These are phyloP conservation scores for Elaeagnus macrophylla DNA, from an alignment of 306 rosid species.

Conservation along the genomic window DNA sequence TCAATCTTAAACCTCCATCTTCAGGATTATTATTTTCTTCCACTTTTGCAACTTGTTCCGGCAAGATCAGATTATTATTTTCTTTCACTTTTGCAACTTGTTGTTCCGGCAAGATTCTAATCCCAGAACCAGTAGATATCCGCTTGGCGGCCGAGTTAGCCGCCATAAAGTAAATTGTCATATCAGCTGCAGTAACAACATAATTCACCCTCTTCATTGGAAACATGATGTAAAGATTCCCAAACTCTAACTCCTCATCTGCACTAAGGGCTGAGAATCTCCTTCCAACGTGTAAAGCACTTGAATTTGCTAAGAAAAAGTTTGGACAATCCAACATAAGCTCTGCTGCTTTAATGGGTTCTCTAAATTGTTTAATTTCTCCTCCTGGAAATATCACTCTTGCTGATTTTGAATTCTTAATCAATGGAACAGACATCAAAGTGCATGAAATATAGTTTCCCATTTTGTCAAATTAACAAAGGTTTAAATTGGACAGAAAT, in stretches of 20 bases:
- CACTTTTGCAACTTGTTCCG: no score
- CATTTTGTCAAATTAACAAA: slow-evolving; percentile 17
- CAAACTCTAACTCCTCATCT: slow-evolving; percentile 70
- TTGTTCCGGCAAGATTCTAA: slow-evolving; percentile 38
- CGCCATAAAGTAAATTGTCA: slow-evolving; percentile 62
- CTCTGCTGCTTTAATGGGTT: slow-evolving; percentile 63
- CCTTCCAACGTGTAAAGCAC: slow-evolving; percentile 55
- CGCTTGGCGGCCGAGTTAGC: slow-evolving; percentile 70
- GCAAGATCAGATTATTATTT: no score
- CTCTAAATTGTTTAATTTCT: slow-evolving; percentile 52
- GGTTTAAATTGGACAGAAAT: no score
- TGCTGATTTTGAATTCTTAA: slow-evolving; percentile 43
- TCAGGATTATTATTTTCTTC: no score
- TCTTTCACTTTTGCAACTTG: no score
- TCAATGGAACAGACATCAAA: slow-evolving; percentile 43
- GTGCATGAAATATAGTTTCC: slow-evolving; percentile 80
- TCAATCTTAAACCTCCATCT: no score
- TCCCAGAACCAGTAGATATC: slow-evolving; percentile 33
- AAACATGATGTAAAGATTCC: slow-evolving; percentile 59
- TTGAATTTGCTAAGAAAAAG: slow-evolving; percentile 44
- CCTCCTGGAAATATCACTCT: slow-evolving; percentile 74
- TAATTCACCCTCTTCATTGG: slow-evolving; percentile 69
- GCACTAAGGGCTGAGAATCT: slow-evolving; percentile 69
- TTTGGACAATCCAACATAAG: slow-evolving; percentile 73
- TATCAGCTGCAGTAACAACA: slow-evolving; percentile 58